Evolutionary conservation across 2,329 filamentous ascomycete species (phyloP).

Genomic region (Aotearoamyces nothofagi): DNA sequence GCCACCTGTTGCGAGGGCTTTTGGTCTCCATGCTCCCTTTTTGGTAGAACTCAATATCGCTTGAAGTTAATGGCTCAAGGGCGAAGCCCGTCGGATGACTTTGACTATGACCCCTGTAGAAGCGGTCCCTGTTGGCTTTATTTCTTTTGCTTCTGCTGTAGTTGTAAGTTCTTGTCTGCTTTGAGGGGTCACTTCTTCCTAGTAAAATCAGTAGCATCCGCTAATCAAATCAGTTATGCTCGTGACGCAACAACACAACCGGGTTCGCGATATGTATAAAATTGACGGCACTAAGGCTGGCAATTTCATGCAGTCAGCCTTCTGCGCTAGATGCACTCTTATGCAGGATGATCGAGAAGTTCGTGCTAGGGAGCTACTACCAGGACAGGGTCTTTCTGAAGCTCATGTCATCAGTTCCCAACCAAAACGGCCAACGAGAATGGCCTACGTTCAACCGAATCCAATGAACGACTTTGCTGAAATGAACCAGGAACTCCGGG

Average conservation of each 20-base stretch:
- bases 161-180: constrained; percentile 3
- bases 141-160: constrained; percentile 10
- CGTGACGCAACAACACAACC: constrained; percentile 21
- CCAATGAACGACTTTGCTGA: background rate
- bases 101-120: constrained; percentile 17
- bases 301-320: constrained; percentile 22
- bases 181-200: background rate
- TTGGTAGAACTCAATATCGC: constrained; percentile 27
- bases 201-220: background rate
- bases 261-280: constrained; percentile 27
- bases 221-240: constrained; percentile 8
- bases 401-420: no score
- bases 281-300: constrained; percentile 20
- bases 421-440: constrained; percentile 6
- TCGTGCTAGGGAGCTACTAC: constrained; percentile 23
- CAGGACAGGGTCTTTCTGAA: no score
- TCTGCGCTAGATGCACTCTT: constrained; percentile 25
- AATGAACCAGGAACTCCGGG: no score
- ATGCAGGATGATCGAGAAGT: constrained; percentile 30
- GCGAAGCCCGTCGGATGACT: constrained; percentile 25
- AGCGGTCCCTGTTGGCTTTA: constrained; percentile 24
- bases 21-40: constrained; percentile 26
- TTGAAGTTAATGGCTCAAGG: constrained; percentile 21
- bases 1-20: constrained; percentile 23
- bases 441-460: constrained; percentile 9